These are phyloP conservation scores for Planoprotostelium fungivorum DNA, from an alignment of 78 protist genomes.

Conservation along the genomic window DNA sequence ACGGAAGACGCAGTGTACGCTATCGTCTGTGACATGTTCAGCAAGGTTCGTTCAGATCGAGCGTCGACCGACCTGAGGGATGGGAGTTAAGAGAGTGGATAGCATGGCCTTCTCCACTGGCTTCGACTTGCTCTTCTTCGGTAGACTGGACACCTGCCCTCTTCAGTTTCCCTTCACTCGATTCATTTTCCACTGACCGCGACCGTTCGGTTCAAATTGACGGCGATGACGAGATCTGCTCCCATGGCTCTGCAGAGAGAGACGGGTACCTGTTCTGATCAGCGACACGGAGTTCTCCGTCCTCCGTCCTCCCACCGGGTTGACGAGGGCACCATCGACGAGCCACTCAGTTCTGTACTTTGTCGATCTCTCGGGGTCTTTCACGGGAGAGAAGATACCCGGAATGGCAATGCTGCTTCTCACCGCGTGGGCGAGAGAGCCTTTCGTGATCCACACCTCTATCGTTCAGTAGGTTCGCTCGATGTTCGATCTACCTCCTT, in stretches of 20 bases:
- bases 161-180: no score
- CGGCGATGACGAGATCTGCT: not conserved
- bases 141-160: not conserved
- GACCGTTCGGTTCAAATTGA: not conserved
- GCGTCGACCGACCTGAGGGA: not conserved
- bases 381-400: not conserved
- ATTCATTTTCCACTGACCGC: no score
- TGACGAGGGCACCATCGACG: not conserved
- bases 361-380: not conserved
- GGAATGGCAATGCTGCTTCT: not conserved
- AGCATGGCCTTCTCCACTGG: not conserved
- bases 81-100: not conserved
- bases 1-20: not conserved
- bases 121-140: not conserved
- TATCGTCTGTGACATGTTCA: not conserved
- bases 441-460: not conserved
- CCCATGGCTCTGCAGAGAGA: not conserved
- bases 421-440: not conserved
- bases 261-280: not conserved
- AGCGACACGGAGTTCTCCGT: not conserved
- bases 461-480: no score
- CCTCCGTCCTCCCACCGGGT: not conserved
- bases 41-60: no score
- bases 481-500: not conserved
- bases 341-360: not conserved